phyloP scores from a whole-genome alignment of 73 alveolate genomes.

The Paramecium primaurelia region DNA sequence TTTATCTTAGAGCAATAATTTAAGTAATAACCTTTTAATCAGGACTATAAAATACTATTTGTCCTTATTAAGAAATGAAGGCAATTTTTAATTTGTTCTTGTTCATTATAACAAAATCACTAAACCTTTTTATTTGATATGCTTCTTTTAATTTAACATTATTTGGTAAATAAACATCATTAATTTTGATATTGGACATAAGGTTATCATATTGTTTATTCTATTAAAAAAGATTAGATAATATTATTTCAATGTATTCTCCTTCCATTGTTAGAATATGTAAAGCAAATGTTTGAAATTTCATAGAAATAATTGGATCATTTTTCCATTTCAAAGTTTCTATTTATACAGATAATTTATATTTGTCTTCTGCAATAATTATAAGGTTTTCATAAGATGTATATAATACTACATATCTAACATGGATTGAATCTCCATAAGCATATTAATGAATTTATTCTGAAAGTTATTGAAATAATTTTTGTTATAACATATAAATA shows the following conservation, averaged over 20 bases:
- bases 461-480: background rate
- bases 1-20: background rate
- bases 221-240: background rate
- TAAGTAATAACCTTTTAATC: background rate
- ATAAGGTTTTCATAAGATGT: background rate
- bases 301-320: conserved; percentile 8
- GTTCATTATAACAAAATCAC: background rate
- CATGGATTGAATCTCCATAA: conserved; percentile 18
- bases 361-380: conserved; percentile 35
- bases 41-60: background rate
- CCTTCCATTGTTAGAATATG: conserved; percentile 22
- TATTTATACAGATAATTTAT: background rate
- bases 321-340: background rate
- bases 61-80: background rate
- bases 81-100: background rate
- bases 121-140: background rate
- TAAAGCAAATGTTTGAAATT: background rate
- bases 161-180: background rate
- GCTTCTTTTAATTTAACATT: background rate
- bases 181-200: background rate
- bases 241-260: background rate
- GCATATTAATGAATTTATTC: conserved; percentile 40
- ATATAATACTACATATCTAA: background rate
- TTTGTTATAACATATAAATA: background rate
- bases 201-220: background rate